Conservation (phyloP, 176 grass and related monocot genomes). For the Tillandsia fasciculata region DNA sequence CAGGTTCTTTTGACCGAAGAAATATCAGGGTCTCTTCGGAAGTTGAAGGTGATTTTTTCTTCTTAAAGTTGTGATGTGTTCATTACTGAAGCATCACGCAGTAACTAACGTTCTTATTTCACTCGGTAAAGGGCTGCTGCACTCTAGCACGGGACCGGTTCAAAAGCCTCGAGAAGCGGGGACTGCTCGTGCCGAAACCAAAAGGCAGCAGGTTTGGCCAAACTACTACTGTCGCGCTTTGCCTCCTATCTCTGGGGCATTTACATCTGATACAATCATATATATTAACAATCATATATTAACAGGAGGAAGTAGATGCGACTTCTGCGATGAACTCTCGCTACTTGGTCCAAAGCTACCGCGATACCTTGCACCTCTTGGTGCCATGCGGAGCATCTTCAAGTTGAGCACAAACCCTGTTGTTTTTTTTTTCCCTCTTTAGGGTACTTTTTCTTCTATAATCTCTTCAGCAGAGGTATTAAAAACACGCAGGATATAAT, state of each 20-base stretch:
- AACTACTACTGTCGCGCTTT: not conserved
- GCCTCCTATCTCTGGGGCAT: not conserved
- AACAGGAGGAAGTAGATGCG: not conserved
- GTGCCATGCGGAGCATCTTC: no score
- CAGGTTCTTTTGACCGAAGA: constrained; percentile 97
- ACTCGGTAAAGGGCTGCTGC: constrained; percentile 29
- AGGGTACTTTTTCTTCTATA: no score
- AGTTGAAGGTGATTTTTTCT: constrained; percentile 60
- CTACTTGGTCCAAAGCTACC: no score
- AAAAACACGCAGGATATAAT: no score
- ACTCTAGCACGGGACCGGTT: constrained; percentile 41
- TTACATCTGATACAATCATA: not conserved
- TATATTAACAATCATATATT: not conserved
- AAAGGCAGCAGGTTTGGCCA: constrained; percentile 22
- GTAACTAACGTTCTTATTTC: not conserved
- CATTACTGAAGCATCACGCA: not conserved
- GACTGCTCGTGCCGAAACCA: constrained; percentile 27
- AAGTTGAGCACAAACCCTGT: no score
- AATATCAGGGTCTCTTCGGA: constrained; percentile 88
- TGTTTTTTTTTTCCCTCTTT: no score
- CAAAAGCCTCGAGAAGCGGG: constrained; percentile 44
- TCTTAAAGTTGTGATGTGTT: constrained; percentile 7
- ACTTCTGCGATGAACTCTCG: no score
- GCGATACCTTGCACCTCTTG: no score
- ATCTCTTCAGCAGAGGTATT: no score